phyloP scores from a whole-genome alignment of 2,329 filamentous ascomycete species.

The Exutisphaerella laricina region DNA sequence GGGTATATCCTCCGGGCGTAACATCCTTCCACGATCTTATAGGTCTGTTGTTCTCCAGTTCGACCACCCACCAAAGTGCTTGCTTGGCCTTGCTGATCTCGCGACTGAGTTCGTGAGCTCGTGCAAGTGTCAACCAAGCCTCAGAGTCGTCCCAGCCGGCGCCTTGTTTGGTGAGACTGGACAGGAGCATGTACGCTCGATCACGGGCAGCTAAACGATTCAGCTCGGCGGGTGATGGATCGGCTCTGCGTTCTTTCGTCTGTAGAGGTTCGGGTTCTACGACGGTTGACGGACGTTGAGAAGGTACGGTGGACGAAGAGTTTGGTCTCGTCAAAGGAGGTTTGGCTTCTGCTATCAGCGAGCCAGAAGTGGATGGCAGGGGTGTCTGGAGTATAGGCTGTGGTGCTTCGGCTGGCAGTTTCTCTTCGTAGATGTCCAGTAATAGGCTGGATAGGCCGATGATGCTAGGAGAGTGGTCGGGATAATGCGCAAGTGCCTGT shows the following conservation, averaged over 20 bases:
- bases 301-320: slow-evolving; percentile 14
- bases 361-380: slow-evolving; percentile 19
- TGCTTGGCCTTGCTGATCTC: slow-evolving; percentile 85
- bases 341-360: slow-evolving; percentile 21
- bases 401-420: slow-evolving; percentile 53
- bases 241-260: slow-evolving; percentile 12
- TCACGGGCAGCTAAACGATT: slow-evolving; percentile 87
- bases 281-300: slow-evolving; percentile 12
- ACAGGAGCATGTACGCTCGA: slow-evolving; percentile 77
- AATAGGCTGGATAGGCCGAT: slow-evolving; percentile 79
- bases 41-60: slow-evolving; percentile 79
- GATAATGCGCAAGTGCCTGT: slow-evolving; percentile 69
- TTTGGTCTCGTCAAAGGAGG: slow-evolving; percentile 17
- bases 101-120: slow-evolving; percentile 81
- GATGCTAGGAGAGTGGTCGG: slow-evolving; percentile 73
- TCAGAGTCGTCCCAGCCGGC: slow-evolving; percentile 86
- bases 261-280: slow-evolving; percentile 13
- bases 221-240: slow-evolving; percentile 59
- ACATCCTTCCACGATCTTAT: slow-evolving; percentile 70
- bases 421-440: slow-evolving; percentile 73
- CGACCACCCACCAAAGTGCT: slow-evolving; percentile 95
- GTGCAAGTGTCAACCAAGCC: slow-evolving; percentile 83
- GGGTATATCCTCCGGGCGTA: slow-evolving; percentile 24
- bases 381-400: slow-evolving; percentile 32
- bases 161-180: slow-evolving; percentile 76